Evolutionary conservation across 2,329 filamentous ascomycete species (phyloP), one percentile per base, ranked within the genome.

Genomic region (Leptographium flavum): DNA sequence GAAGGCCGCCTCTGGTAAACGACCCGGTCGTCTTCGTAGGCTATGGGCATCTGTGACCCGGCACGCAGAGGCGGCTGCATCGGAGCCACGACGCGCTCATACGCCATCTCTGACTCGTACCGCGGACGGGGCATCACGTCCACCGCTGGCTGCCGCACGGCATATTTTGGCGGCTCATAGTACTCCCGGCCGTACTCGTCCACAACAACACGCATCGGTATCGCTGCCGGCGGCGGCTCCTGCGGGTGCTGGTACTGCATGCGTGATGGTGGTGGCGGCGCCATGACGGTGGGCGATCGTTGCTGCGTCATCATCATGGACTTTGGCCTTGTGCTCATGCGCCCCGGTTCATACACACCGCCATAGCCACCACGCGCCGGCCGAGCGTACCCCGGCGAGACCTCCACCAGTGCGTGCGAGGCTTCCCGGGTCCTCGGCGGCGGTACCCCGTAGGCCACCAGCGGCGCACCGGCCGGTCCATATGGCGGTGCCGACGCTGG

Each of bases 161-260:
- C 66, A 8, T 76, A 78, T 42, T 73, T 73, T 39, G 25, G 23
- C 23, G 76, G 73, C 53, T 80, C 75, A 48, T 72, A 60, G 63
- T 88, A 95, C 58, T 86, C 79, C 58, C 85, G 84, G 35, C 87
- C 87, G 60, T 80, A 85, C 50, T 84, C 78, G 62, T 95, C 88
- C 45, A 93, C 70, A 30, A 94, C 71, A 50, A 94, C 81, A 49
- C 81, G 77, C 45, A 79, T 65, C 17, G 42, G 41, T 15, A 79
- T 65, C 17, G 42, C 38, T 15, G 37, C 25, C 5, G 37, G 9
- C 4, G 22, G 28, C 14, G 19, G 25, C 3, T 28, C 22, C 28
- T 23, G 35, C 3, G 35, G n/a, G 5, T 32, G 27, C 3, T 19
- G 35, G 6, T 74, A 66, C 19, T 74, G 70, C 7, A 74, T 68